Percentiles rank a stretch among this genome's conserved stretches.
phyloP scores from a whole-genome alignment of 1,284 basidiomycete species.

The Ceratobasidium sp. region DNA sequence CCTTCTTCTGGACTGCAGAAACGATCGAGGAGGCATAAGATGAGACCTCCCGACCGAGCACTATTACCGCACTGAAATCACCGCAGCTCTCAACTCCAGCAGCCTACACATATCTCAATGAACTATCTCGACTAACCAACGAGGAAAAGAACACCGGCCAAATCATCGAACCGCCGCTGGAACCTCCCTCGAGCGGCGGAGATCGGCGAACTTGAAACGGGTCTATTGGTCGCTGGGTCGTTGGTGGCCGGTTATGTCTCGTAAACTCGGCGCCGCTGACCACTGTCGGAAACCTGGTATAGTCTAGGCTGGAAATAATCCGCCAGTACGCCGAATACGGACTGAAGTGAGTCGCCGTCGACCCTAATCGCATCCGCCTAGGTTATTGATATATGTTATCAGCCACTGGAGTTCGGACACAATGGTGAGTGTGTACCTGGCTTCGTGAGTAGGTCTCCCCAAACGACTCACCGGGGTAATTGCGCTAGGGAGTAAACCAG shows the following conservation, averaged over 20 bases:
- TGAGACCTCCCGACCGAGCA: constrained; percentile 56
- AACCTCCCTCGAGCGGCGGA: constrained; percentile 20
- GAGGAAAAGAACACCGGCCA: constrained; percentile 55
- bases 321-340: constrained; percentile 87
- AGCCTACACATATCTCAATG: constrained; percentile 75
- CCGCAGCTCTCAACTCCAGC: constrained; percentile 75
- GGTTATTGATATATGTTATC: not conserved
- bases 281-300: constrained; percentile 92
- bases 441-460: no score
- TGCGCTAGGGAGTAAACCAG: constrained; percentile 81
- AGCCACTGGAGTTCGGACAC: constrained; percentile 94
- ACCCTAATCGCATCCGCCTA: constrained; percentile 16
- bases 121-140: constrained; percentile 64
- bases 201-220: constrained; percentile 50
- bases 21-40: constrained; percentile 75
- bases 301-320: constrained; percentile 82
- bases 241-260: constrained; percentile 19
- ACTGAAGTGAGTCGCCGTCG: constrained; percentile 61
- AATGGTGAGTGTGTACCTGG: constrained; percentile 54
- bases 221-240: not conserved
- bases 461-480: constrained; percentile 4
- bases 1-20: constrained; percentile 70
- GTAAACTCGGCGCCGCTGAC: constrained; percentile 93
- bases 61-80: not conserved
- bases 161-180: constrained; percentile 27